Percentiles rank a stretch among this genome's conserved stretches.
These are phyloP conservation scores for Neurospora terricola DNA, from an alignment of 495 filamentous ascomycete species.

Conservation along the genomic window DNA sequence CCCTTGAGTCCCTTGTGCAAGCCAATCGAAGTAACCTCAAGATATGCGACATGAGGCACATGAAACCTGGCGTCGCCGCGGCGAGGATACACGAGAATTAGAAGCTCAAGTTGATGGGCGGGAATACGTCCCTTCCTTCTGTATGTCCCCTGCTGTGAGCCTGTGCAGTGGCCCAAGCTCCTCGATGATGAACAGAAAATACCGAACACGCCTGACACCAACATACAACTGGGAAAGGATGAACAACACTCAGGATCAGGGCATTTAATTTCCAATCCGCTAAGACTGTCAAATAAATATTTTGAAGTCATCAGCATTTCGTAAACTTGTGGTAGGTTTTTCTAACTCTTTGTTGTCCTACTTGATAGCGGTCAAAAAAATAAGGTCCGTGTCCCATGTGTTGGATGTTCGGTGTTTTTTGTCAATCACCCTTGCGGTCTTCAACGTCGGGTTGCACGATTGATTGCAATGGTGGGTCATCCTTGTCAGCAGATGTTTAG, in stretches of 20 bases:
- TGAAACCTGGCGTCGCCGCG: background rate
- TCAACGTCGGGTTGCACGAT: background rate
- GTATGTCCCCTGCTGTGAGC: background rate
- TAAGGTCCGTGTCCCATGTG: background rate
- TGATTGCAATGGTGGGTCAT: background rate
- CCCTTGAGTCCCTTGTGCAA: background rate
- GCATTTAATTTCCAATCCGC: background rate
- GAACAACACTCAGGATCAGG: background rate
- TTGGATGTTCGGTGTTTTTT: too few relatives aligned
- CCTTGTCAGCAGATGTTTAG: background rate
- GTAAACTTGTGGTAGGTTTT: rapidly evolving
- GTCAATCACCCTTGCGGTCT: too few relatives aligned
- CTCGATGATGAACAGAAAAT: background rate
- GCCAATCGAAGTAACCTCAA: background rate
- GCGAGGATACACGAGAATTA: background rate
- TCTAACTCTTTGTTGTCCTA: background rate
- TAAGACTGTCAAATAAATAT: background rate
- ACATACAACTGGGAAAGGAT: background rate
- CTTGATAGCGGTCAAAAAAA: background rate
- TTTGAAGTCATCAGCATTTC: background rate
- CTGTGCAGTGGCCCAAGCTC: background rate
- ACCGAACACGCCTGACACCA: background rate
- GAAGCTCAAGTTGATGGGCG: background rate
- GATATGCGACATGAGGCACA: background rate
- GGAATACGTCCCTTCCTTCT: background rate